phyloP scores from a whole-genome alignment of 371 early-diverging fungal species.

The Basidiobolus meristosporus region DNA sequence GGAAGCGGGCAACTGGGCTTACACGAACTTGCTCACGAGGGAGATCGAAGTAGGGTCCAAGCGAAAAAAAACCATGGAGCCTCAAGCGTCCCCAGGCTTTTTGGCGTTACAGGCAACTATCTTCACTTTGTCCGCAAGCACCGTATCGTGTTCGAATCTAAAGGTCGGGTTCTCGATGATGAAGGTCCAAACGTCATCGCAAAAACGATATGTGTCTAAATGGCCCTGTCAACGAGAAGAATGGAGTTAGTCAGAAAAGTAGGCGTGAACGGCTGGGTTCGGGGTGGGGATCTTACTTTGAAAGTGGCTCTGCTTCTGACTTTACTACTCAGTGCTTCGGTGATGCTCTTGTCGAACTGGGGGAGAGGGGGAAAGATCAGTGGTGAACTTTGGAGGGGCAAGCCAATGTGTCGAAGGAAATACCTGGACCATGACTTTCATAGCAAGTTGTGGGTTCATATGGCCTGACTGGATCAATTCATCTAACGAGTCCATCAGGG shows the following conservation, averaged over 20 bases:
- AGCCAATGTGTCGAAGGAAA: conserved; percentile 4
- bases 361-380: no score
- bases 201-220: conserved; percentile 65
- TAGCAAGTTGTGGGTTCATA: conserved; percentile 87
- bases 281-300: conserved; percentile 20
- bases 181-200: conserved; percentile 96
- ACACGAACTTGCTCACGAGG: no score
- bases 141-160: conserved; percentile 63
- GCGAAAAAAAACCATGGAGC: no score
- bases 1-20: conserved; percentile 14
- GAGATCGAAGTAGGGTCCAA: no score
- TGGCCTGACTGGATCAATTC: conserved; percentile 81
- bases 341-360: conserved; percentile 54
- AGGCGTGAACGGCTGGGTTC: not conserved
- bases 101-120: conserved; percentile 75
- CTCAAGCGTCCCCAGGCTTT: conserved; percentile 43
- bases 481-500: conserved; percentile 89
- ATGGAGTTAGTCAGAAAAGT: not conserved
- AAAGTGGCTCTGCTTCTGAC: conserved; percentile 44
- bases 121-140: conserved; percentile 73
- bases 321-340: conserved; percentile 42
- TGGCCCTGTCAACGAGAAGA: conserved; percentile 1
- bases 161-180: conserved; percentile 71
- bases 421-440: conserved; percentile 74
- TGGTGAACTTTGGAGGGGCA: not conserved